Percentiles rank a stretch among this genome's conserved stretches.
Evolutionary conservation across 306 rosid species (phyloP).

Genomic region (Pterocarpus macrocarpus): DNA sequence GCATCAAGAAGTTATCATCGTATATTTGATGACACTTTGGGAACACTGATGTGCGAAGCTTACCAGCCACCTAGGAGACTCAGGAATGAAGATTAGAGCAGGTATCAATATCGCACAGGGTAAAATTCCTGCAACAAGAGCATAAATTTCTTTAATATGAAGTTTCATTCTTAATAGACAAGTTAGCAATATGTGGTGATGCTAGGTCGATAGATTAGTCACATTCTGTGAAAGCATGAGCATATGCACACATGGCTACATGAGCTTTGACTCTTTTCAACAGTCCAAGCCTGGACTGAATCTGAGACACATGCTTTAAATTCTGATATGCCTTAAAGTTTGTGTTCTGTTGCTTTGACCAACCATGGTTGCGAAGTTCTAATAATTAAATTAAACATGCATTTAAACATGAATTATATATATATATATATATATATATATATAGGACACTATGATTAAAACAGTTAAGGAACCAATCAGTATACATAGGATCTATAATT

Average conservation of each 20-base stretch:
- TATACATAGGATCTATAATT: conserved; percentile 12
- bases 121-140: conserved; percentile 69
- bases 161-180: neutral
- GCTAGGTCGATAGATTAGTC: no score
- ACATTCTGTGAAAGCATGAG: no score
- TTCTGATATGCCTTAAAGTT: no score
- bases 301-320: neutral
- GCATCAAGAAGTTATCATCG: conserved; percentile 26
- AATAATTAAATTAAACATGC: no score
- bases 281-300: conserved; percentile 15
- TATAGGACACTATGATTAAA: no score
- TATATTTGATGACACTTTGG: conserved; percentile 10
- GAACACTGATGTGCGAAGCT: conserved; percentile 44
- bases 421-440: no score
- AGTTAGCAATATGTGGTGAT: neutral
- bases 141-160: conserved; percentile 39
- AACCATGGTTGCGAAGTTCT: no score
- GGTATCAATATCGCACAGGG: conserved; percentile 93
- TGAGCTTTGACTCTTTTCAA: neutral
- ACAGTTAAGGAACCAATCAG: no score
- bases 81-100: conserved; percentile 93
- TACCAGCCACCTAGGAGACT: conserved; percentile 99
- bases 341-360: no score
- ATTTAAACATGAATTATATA: no score
- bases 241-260: neutral